Base-by-base conservation (phyloP, 345 rosid species). In the Camelina hispida region DNA sequence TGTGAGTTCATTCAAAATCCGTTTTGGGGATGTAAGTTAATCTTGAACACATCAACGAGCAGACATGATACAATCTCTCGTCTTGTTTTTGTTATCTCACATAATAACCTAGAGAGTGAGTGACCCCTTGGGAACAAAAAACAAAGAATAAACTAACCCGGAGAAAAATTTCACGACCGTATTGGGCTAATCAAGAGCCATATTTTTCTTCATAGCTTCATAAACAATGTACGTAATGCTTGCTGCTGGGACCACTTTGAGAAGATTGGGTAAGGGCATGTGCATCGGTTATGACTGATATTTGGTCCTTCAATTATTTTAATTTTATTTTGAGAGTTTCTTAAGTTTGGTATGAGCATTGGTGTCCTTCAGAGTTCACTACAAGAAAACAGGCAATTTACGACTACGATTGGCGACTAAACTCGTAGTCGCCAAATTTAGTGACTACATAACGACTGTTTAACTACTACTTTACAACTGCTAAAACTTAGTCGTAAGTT, bases 221-320 rank as follows among this genome's bases (percentile, higher is more conserved):
- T 96, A 96, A 67, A 91, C 93, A 71, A 80, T 34, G 80, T 82
- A 82, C 12, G 85, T 81, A n/a, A 87, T 86, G 80, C 89, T 84
- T 58, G 89, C 87, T 3, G 87, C 80, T 59, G 89, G 89, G 54
- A 85, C 88, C 37, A 85, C 87, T 59, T 93, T 93, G 54, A 96
- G 95, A 76, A 96, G 90, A 70, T 96, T 96, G 4, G 99, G 99
- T 61, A 93, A n/a, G n/a, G n/a, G n/a, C n/a, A n/a, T n/a, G n/a
- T n/a, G n/a, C n/a, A n/a, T n/a, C n/a, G n/a, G n/a, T n/a, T n/a
- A n/a, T n/a, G n/a, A n/a, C n/a, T n/a, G n/a, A n/a, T n/a, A n/a
- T n/a, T n/a, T n/a, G n/a, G n/a, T n/a, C n/a, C n/a, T n/a, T n/a
- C n/a, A n/a, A n/a, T n/a, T n/a, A n/a, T n/a, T n/a, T n/a, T n/a